Conservation (phyloP, 495 filamentous ascomycete genomes). For the Annulohypoxylon maeteangense region DNA sequence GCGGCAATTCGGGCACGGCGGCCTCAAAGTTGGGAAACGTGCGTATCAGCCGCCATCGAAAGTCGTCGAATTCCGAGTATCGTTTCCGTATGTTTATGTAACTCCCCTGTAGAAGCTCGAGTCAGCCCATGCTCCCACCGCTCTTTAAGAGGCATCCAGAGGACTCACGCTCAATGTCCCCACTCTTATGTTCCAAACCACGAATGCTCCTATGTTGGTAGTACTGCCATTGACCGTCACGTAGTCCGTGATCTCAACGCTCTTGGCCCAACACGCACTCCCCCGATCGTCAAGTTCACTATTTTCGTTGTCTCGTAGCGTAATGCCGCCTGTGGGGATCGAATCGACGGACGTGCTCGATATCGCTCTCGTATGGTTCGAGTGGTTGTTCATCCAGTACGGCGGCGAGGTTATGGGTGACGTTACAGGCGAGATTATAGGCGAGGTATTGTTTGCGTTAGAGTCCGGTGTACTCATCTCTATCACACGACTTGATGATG, state of each 20-base stretch:
- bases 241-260: slow-evolving; percentile 63
- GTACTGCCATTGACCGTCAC: slow-evolving; percentile 61
- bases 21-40: slow-evolving; percentile 66
- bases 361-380: slow-evolving; percentile 40
- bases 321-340: slow-evolving; percentile 59
- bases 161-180: slow-evolving; percentile 60
- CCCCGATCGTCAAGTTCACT: slow-evolving; percentile 58
- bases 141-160: too few species aligned
- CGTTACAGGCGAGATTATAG: background rate
- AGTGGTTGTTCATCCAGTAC: slow-evolving; percentile 31
- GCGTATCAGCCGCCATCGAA: slow-evolving; percentile 59
- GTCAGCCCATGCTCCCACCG: background rate
- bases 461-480: background rate
- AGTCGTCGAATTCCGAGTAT: slow-evolving; percentile 68
- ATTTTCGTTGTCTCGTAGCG: slow-evolving; percentile 63
- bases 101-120: slow-evolving; percentile 53
- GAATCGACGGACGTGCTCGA: slow-evolving; percentile 61
- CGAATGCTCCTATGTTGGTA: slow-evolving; percentile 66
- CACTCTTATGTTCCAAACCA: slow-evolving; percentile 66
- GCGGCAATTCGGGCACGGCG: slow-evolving; percentile 65
- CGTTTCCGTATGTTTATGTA: slow-evolving; percentile 66
- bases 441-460: background rate
- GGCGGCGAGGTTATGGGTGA: slow-evolving; percentile 39
- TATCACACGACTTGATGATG: background rate
- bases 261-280: slow-evolving; percentile 66